Conservation (phyloP, 2,329 filamentous ascomycete species). For the Cercospora sojina region DNA sequence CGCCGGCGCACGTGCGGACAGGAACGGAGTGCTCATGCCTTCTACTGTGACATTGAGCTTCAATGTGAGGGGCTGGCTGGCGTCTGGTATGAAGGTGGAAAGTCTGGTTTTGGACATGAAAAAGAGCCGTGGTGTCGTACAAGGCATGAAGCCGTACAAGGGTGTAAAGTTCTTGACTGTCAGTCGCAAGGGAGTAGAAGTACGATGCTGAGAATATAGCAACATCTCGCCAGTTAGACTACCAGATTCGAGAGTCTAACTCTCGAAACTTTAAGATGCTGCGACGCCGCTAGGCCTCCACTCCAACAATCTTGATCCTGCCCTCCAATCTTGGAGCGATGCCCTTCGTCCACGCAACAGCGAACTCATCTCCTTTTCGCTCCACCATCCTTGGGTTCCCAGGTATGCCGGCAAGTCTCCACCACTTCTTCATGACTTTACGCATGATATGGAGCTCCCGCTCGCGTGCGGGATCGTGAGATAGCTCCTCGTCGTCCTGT, state of each 20-base stretch:
- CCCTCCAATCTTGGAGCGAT: conserved; percentile 78
- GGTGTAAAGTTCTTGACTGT: conserved; percentile 94
- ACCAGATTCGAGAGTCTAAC: background rate
- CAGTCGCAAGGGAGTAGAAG: conserved; percentile 56
- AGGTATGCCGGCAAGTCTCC: conserved; percentile 63
- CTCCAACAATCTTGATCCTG: conserved; percentile 55
- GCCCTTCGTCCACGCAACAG: conserved; percentile 71
- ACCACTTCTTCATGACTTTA: conserved; percentile 72
- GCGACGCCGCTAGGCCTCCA: background rate
- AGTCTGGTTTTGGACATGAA: conserved; percentile 65
- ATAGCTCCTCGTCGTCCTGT: conserved; percentile 40
- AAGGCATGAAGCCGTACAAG: conserved; percentile 91
- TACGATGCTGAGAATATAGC: conserved; percentile 40
- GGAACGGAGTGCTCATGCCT: conserved; percentile 51
- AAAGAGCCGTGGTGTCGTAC: conserved; percentile 80
- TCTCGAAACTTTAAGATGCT: background rate
- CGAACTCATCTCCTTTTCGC: conserved; percentile 59
- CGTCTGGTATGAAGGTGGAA: conserved; percentile 64
- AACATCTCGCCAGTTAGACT: too few species aligned
- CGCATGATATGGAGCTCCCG: conserved; percentile 64
- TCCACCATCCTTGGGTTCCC: conserved; percentile 51
- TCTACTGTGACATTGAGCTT: conserved; percentile 49
- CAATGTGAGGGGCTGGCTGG: conserved; percentile 61
- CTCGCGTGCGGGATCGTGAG: conserved; percentile 50
- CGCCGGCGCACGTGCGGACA: conserved; percentile 17